Conservation (phyloP, 2,329 filamentous ascomycete species). For the Botrytis porri region DNA sequence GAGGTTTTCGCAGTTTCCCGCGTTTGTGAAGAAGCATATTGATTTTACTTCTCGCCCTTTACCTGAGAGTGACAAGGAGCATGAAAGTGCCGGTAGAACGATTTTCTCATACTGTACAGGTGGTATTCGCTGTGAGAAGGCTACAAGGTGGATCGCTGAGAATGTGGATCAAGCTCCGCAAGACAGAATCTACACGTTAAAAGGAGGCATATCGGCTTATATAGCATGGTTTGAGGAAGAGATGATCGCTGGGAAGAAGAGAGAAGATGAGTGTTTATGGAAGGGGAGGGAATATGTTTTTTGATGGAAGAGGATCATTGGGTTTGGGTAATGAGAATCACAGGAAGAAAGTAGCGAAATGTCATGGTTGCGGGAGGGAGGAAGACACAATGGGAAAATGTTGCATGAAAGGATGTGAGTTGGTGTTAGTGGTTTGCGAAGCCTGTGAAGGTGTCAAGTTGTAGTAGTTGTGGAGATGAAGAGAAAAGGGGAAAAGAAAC, state of each 20-base stretch:
- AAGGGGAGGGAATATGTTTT: conserved; percentile 38
- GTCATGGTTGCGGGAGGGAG: conserved; percentile 31
- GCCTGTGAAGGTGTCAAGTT: conserved; percentile 34
- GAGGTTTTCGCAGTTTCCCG: conserved; percentile 38
- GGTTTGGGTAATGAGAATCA: conserved; percentile 21
- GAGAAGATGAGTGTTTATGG: conserved; percentile 33
- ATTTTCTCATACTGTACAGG: conserved; percentile 39
- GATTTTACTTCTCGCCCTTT: neutral
- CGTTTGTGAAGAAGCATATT: conserved; percentile 34
- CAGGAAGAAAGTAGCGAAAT: conserved; percentile 33
- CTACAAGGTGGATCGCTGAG: conserved; percentile 35
- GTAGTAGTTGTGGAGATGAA: conserved; percentile 31
- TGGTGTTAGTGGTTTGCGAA: conserved; percentile 36
- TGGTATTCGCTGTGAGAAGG: conserved; percentile 39
- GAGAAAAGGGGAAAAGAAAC: conserved; percentile 25
- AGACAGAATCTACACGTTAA: conserved; percentile 34
- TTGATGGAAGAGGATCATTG: conserved; percentile 37
- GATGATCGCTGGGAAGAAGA: conserved; percentile 32
- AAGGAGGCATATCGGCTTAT: conserved; percentile 38
- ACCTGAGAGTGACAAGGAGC: neutral
- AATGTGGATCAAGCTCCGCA: conserved; percentile 27
- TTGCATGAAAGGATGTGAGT: conserved; percentile 33
- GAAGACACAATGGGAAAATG: conserved; percentile 37
- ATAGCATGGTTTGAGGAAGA: conserved; percentile 39
- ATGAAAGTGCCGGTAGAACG: conserved; percentile 22